These are phyloP conservation scores for Vigna angularis DNA, from an alignment of 306 rosid genomes.

Conservation along the genomic window DNA sequence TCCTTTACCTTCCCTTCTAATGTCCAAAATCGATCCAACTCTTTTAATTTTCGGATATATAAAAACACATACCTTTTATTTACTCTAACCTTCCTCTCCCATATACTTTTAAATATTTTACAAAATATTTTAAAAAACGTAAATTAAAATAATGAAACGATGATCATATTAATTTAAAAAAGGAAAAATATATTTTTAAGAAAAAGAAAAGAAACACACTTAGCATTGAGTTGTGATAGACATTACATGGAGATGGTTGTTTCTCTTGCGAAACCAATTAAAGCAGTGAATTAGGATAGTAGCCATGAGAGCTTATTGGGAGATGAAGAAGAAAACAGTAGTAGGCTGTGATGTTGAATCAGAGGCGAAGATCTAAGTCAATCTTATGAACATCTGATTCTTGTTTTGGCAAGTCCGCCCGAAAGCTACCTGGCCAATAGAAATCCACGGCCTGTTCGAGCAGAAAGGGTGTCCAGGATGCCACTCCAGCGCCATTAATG, in stretches of 20 bases:
- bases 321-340: constrained; percentile 16
- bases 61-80: neutral
- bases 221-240: neutral
- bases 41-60: neutral
- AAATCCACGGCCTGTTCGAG: constrained; percentile 55
- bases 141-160: too few species aligned
- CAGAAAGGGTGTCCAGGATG: constrained; percentile 57
- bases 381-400: constrained; percentile 54
- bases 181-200: too few species aligned
- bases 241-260: neutral
- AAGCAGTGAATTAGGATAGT: constrained; percentile 11
- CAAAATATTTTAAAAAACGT: too few species aligned
- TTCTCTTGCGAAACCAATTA: constrained; percentile 7
- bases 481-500: constrained; percentile 40
- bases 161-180: too few species aligned
- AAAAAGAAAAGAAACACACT: neutral
- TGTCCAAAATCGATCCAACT: neutral
- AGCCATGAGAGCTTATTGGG: constrained; percentile 27
- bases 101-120: too few species aligned
- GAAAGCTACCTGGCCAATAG: constrained; percentile 76
- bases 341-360: constrained; percentile 27
- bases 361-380: constrained; percentile 73
- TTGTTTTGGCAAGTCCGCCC: constrained; percentile 47
- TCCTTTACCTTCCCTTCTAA: neutral
- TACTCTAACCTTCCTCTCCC: too few species aligned